Evolutionary conservation across 768 basidiomycete species (phyloP).

Genomic region (Tylopilus vinaceipallidus): DNA sequence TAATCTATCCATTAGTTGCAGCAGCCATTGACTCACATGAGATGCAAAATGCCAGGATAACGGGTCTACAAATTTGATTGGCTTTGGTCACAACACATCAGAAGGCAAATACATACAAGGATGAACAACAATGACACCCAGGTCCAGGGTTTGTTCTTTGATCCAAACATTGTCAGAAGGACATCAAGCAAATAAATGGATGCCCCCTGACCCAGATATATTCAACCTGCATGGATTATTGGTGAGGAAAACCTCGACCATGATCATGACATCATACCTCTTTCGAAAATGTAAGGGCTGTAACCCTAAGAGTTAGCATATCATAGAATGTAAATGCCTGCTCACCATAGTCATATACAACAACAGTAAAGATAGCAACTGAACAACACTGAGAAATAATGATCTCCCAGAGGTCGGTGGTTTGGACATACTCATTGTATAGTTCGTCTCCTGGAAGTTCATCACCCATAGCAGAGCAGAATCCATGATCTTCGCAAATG

Average conservation of each 20-base stretch:
- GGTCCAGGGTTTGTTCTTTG: constrained; percentile 2
- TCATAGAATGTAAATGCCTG: background rate
- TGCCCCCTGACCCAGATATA: background rate
- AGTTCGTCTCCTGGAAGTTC: background rate
- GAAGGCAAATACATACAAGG: background rate
- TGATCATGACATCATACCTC: background rate
- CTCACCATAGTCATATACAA: background rate
- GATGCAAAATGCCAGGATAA: constrained; percentile 1
- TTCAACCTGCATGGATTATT: background rate
- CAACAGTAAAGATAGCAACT: background rate
- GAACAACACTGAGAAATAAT: background rate
- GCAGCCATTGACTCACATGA: background rate
- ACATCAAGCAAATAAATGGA: no score
- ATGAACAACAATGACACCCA: constrained; percentile 5
- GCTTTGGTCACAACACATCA: background rate
- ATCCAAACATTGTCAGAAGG: background rate
- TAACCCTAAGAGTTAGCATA: background rate
- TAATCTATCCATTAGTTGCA: background rate
- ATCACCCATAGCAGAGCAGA: background rate
- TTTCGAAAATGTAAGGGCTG: background rate
- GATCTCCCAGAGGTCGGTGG: no score
- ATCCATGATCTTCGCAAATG: no score
- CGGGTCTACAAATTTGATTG: background rate
- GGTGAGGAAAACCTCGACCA: background rate
- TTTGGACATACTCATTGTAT: background rate